phyloP scores from a whole-genome alignment of 139 green algal genomes.

The Microglena sp. region DNA sequence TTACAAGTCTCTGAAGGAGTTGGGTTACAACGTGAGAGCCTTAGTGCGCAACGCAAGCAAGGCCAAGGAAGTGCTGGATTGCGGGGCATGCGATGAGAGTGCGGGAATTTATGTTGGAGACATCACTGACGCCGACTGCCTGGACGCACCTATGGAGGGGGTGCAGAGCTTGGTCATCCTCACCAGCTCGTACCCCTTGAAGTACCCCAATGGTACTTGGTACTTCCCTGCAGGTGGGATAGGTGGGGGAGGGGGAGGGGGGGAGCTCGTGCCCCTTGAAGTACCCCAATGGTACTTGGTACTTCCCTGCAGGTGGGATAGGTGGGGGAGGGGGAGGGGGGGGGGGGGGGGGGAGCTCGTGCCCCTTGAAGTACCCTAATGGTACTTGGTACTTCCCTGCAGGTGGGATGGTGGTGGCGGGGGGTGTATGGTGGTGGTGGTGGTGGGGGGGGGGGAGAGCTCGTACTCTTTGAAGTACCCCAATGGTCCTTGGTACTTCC shows the following conservation, averaged over 20 bases:
- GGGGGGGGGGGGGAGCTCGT: no score
- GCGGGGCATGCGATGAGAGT: background rate
- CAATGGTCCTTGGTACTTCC: constrained; percentile 8
- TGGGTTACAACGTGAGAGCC: background rate
- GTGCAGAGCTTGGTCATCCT: constrained; percentile 6
- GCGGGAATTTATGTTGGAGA: constrained; percentile 2
- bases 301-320: no score
- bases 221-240: no score
- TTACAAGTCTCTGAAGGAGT: background rate
- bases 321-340: no score
- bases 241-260: no score
- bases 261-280: constrained; percentile 1
- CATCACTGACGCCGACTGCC: background rate
- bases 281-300: constrained; percentile 2
- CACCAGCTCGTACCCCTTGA: constrained; percentile 1
- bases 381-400: constrained; percentile 8
- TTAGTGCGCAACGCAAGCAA: constrained; percentile 2
- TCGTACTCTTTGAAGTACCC: constrained; percentile 2
- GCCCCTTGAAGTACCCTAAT: constrained; percentile 2
- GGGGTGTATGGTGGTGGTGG: no score
- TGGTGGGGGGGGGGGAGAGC: no score
- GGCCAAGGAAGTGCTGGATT: constrained; percentile 4
- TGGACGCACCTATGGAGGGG: background rate
- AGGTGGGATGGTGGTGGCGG: no score
- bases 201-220: constrained; percentile 2